Percentiles rank a stretch among this genome's conserved stretches.
Evolutionary conservation across 2,329 filamentous ascomycete genomes (phyloP).

Genomic region (Macrophomina pseudophaseolina): DNA sequence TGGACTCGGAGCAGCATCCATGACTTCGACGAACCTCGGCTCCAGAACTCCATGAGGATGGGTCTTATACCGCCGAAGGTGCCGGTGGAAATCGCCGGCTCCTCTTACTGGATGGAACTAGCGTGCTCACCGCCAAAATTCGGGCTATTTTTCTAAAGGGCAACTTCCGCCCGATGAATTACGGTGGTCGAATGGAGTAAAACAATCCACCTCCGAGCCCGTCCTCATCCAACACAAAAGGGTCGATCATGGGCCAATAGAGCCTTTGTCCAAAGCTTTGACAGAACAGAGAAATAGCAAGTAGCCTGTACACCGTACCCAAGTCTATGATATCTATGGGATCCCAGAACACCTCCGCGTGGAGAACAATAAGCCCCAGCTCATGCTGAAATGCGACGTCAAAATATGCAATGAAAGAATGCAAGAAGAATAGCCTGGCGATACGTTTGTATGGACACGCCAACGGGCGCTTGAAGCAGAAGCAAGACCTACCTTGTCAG

Average conservation of each 20-base stretch:
- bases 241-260: not conserved
- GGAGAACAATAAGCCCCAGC: not conserved
- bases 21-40: not conserved
- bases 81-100: not conserved
- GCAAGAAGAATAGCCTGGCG: conserved; percentile 1
- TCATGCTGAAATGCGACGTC: not conserved
- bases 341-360: not conserved
- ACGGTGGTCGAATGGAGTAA: conserved; percentile 13
- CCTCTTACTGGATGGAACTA: not conserved
- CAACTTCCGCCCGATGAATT: not conserved
- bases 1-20: not conserved
- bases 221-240: conserved; percentile 12
- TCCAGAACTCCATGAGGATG: not conserved
- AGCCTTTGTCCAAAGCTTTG: not conserved
- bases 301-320: not conserved
- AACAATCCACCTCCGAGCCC: not conserved
- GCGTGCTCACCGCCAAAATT: not conserved
- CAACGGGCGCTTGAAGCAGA: not conserved
- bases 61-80: not conserved
- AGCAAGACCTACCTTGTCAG: conserved; percentile 2
- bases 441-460: not conserved
- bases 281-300: not conserved
- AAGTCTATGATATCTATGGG: conserved; percentile 12
- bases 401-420: not conserved
- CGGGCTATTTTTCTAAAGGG: not conserved